Evolutionary conservation across 805 yeast genomes (phyloP), one percentile per base, ranked within the genome.

Genomic region (Yamadazyma tumulicola): DNA sequence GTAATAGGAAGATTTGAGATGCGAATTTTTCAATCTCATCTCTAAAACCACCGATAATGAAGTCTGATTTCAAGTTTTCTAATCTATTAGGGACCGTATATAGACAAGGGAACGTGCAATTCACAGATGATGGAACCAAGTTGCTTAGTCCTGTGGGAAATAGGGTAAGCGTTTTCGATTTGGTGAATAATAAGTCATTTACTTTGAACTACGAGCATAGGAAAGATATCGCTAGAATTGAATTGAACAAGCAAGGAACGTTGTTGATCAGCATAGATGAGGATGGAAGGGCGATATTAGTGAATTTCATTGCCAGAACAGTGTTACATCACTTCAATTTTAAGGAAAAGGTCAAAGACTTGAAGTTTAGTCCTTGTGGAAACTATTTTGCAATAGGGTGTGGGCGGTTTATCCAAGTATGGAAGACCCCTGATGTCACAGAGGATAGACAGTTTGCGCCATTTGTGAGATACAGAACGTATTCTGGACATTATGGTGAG

Each of bases 401-500:
- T 22, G 87, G 86, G 5, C 67, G 95, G 46, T 82, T 84, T 35
- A 66, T 91, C 12, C 97, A 93, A 57, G 81, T 93, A 6, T 93
- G 98, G 98, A 81, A 78, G 51, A 86, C 97, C 1, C 97, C 97
- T 0, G 79, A 75, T 30, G 66, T 69, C 16, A 64, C 77, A 6
- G 93, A 85, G 48, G 96, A 87, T 51, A 73, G 95, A 41, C 96
- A 88, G 55, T 93, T 93, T 69, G 93, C 96, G 0, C 98, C 98
- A 11, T 93, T 93, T 60, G 85, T 91, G 25, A 82, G 95, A 43
- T 86, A 85, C 59, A 70, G 95, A 51, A 76, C 85, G 6, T 88
- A 88, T 50, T 87, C 96, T 1, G 98, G 98, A 22, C 98, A 93
- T 64, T 88, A 79, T 55, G 80, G 79, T 32, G 94, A 86, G 48